Conservation (phyloP, 208 protist genomes). For the Crithidia brevicula region DNA sequence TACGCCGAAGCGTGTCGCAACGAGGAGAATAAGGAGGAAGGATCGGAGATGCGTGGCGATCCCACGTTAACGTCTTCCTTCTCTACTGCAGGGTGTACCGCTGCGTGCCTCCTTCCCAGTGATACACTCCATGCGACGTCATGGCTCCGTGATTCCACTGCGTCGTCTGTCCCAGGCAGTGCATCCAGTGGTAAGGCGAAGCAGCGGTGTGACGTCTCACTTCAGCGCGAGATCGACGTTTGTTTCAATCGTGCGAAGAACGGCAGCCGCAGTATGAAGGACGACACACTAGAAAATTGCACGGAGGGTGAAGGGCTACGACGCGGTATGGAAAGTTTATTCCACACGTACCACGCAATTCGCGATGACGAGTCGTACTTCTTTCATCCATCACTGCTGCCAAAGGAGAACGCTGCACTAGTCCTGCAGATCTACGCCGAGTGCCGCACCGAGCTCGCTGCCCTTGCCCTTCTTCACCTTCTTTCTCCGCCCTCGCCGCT, state of each 20-base stretch:
- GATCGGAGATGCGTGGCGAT: no score
- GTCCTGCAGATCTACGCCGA: background rate
- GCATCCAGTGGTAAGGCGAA: no score
- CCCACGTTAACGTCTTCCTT: no score
- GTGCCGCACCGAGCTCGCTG: background rate
- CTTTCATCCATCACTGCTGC: background rate
- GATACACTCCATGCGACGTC: no score
- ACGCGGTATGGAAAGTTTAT: no score
- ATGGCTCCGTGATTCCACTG: no score
- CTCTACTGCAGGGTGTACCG: background rate
- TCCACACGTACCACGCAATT: background rate
- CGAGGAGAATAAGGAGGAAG: no score
- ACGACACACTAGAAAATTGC: no score
- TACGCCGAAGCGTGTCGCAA: no score
- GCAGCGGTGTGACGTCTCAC: background rate
- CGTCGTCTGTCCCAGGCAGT: no score
- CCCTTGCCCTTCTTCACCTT: background rate
- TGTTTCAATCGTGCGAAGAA: slow-evolving; percentile 8
- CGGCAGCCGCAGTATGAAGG: no score
- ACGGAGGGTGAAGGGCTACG: no score
- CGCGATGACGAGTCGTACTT: background rate
- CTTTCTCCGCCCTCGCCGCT: background rate
- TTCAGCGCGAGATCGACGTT: background rate
- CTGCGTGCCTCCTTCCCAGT: background rate
- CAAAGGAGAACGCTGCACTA: background rate